Evolutionary conservation across 2,329 filamentous ascomycete species (phyloP), one percentile per base, ranked within the genome.

Genomic region (Emmonsiellopsis sp.): DNA sequence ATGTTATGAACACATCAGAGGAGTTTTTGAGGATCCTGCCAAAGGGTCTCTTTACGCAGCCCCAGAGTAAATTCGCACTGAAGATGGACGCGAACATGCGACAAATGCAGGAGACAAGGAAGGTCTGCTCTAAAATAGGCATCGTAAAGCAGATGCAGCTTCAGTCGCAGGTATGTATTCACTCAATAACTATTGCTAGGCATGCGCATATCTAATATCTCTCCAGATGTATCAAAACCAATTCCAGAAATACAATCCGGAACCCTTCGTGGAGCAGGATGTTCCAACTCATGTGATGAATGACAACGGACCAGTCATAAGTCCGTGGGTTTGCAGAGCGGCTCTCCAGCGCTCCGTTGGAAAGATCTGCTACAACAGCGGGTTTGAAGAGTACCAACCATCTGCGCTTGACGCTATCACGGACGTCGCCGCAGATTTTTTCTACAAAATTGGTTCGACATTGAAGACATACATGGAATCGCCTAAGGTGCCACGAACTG

Each of bases 71-170:
- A 51, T 72, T 98, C 37, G 78, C 86, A 1, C 83, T 82, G 61
- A 92, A 86, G 66, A 86, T 98, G 71, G 88, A 96, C 61, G 82
- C 84, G 53, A 98, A 98, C 62, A 88, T 97, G 71, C 83, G 83
- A 56, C 91, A 96, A 66, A 91, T 98, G 79, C 93, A 98, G 68
- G 92, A 97, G 64, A 98, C 93, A 0, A 81, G 93, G 61, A 97
- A 96, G 67, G 80, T 98, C 33, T 95, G 90, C 63, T 90, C 90
- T 9, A 98, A 97, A 72, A 95, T 98, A 67, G 86, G 88, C 48
- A 89, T 98, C 57, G 93, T 98, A 67, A 98, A 97, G 74, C 93
- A 98, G 73, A 98, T 98, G 93, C 93, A 98, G 72, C 83, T 97
- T 52, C 93, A 98, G 69, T 88, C 90, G 50, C 93, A 96, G 80